Base-by-base conservation (phyloP, 495 filamentous ascomycete genomes). In the Gamarada debralockiae region DNA sequence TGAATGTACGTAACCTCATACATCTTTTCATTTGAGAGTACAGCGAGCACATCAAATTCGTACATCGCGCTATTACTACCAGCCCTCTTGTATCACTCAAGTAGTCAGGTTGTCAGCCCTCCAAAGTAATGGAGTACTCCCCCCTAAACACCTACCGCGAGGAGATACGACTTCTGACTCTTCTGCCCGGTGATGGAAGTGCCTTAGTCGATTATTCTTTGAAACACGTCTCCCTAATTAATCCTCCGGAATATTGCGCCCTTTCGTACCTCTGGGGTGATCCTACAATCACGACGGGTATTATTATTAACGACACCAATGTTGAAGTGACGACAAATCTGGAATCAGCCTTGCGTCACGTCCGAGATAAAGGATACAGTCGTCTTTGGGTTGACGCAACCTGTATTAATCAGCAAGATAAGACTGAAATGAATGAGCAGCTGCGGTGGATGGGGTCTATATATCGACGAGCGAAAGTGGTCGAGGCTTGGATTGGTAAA, bases 361-460 rank as follows among this genome's bases (percentile, higher is more conserved):
- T 34, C 8, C 8, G 31, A n/a, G 8, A 8, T n/a, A 8, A 8
- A 8, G 31, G n/a, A 8, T n/a, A 34, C 8, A 34, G 8, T 8
- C 8, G 8, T 34, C 39, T 42, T 12, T 42, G 39, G 39, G 39
- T 42, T 20, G 65, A 67, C 40, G 39, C 39, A 8, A 8, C 17
- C 7, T 42, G 39, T 42, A 42, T 42, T 42, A 42, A 42, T 20
- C 39, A 42, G 24, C 10, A 42, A 20, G 17, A 42, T 13, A 20
- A 42, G 7, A 12, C 8, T 6, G 39, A 42, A 42, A 42, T 8
- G 17, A 42, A 20, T 20, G 39, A 42, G 18, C 39, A 42, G 17
- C 39, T 42, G 39, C 7, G 17, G 39, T 20, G 8, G 18, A 42
- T 42, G 39, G 7, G 10, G 18, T 15, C 39, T 13, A 42, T 42